Percentiles rank a stretch among this genome's conserved stretches.
Evolutionary conservation across 176 grass and related monocot species (phyloP).

Genomic region (Aegilops tauschii): DNA sequence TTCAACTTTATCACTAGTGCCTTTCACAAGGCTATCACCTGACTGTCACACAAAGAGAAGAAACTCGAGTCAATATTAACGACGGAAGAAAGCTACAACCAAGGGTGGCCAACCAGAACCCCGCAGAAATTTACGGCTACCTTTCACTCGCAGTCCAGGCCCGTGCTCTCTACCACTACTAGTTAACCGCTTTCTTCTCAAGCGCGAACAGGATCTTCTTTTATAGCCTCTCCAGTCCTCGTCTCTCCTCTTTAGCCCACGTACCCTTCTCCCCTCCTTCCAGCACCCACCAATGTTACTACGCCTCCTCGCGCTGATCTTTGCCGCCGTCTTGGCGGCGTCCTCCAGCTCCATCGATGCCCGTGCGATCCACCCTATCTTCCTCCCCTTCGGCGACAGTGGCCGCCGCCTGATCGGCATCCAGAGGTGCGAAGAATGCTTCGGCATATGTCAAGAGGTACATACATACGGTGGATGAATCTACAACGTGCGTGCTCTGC

Average conservation of each 20-base stretch:
- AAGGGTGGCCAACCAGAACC: slow-evolving; percentile 27
- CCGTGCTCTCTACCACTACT: slow-evolving; percentile 17
- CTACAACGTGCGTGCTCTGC: background rate
- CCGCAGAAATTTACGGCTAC: slow-evolving; percentile 26
- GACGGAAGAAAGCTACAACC: slow-evolving; percentile 27
- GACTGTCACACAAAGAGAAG: background rate
- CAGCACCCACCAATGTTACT: slow-evolving; percentile 26
- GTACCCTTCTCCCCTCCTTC: background rate
- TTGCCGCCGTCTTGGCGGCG: slow-evolving; percentile 31
- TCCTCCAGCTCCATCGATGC: slow-evolving; percentile 7
- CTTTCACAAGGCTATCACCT: too few relatives aligned
- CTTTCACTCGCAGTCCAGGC: slow-evolving; percentile 18
- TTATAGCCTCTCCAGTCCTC: slow-evolving; percentile 9
- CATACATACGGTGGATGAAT: background rate
- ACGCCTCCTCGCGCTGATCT: slow-evolving; percentile 1
- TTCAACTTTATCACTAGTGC: too few relatives aligned
- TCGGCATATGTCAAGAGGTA: slow-evolving; percentile 45
- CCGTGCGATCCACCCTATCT: slow-evolving; percentile 26
- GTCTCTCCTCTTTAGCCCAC: slow-evolving; percentile 16
- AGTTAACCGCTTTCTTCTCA: slow-evolving; percentile 3
- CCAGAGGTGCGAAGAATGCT: background rate
- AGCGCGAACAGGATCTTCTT: background rate
- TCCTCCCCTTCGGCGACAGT: background rate
- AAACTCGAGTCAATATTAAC: background rate
- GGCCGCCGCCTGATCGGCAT: slow-evolving; percentile 22